Percentiles rank a stretch among this genome's conserved stretches.
Evolutionary conservation across 106 monocot genomes (phyloP).

Genomic region (Dactylorhiza incarnata): DNA sequence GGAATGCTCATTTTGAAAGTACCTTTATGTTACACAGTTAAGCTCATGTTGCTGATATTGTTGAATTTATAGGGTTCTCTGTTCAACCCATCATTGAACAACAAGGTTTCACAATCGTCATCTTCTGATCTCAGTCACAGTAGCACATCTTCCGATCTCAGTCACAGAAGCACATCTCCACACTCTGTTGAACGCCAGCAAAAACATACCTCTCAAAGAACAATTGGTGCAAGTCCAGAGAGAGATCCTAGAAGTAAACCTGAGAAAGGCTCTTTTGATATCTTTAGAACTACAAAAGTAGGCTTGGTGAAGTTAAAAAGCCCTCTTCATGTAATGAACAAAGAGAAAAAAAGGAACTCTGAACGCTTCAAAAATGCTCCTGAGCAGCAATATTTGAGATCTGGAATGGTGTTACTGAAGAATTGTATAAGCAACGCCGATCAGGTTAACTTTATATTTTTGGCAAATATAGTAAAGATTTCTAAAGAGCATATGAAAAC

Average conservation of each 20-base stretch:
- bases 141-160: neutral
- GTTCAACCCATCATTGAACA: neutral
- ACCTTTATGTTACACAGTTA: neutral
- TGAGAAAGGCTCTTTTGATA: constrained; percentile 26
- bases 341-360: constrained; percentile 29
- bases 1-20: neutral
- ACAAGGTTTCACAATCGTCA: neutral
- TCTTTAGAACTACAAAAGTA: constrained; percentile 12
- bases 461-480: neutral
- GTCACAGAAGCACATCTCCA: constrained; percentile 1
- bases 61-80: constrained; percentile 12
- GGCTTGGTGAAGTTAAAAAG: constrained; percentile 11
- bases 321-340: constrained; percentile 28
- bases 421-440: constrained; percentile 22
- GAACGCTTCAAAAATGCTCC: neutral
- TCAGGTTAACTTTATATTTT: constrained; percentile 25
- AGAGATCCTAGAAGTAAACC: constrained; percentile 4
- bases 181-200: constrained; percentile 5
- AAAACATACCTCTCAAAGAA: constrained; percentile 9
- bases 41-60: neutral
- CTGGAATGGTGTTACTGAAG: constrained; percentile 60
- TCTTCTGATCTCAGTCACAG: neutral
- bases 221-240: neutral
- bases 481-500: neutral
- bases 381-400: constrained; percentile 17